These are phyloP conservation scores for Populus simonii DNA, from an alignment of 345 rosid genomes.

Conservation along the genomic window DNA sequence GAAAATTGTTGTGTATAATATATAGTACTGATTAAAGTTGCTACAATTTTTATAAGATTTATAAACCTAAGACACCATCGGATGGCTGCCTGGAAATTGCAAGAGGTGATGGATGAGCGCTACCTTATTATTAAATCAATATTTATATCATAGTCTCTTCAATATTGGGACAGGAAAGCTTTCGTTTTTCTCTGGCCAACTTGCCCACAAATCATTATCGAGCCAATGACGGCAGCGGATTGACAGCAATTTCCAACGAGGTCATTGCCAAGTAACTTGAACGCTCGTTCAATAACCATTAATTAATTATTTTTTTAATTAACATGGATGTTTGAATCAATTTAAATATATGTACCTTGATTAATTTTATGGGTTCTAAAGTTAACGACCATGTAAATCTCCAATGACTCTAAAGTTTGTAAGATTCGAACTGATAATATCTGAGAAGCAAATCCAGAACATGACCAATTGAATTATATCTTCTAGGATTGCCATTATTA, in stretches of 20 bases:
- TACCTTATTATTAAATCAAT: background rate
- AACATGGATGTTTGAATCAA: no score
- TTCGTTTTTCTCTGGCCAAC: background rate
- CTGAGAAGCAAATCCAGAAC: accelerated
- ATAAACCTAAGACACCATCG: background rate
- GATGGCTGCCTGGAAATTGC: background rate
- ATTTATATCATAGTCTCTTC: no score
- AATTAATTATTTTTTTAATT: no score
- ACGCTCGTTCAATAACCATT: background rate
- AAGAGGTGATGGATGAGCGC: background rate
- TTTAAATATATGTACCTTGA: no score
- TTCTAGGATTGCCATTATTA: no score
- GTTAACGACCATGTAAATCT: no score
- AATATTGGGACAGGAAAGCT: no score
- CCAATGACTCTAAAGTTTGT: accelerated
- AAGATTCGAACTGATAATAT: accelerated
- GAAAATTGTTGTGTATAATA: no score
- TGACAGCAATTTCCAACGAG: background rate
- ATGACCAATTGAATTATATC: accelerated
- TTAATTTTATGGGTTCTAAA: accelerated
- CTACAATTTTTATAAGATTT: no score
- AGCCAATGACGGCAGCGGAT: background rate
- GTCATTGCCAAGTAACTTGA: background rate
- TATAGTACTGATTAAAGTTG: no score
- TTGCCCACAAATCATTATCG: background rate